These are phyloP conservation scores for Rhynchospora tenuis DNA, from an alignment of 176 grass and related monocot species.

Conservation along the genomic window DNA sequence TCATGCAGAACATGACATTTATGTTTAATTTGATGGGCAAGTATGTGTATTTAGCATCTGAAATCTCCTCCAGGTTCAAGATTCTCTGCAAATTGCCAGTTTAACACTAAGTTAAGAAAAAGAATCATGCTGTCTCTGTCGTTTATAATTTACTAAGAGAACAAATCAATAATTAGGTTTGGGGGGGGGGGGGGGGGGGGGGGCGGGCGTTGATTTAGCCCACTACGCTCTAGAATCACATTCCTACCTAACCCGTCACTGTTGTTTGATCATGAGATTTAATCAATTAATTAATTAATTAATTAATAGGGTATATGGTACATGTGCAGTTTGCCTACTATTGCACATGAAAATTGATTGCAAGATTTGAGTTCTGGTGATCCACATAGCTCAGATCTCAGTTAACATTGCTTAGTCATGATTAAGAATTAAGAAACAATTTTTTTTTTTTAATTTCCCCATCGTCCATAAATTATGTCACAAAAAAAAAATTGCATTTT, in stretches of 20 bases:
- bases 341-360: background rate
- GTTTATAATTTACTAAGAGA: background rate
- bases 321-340: background rate
- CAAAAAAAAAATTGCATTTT: no score
- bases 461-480: background rate
- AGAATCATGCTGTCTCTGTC: slow-evolving; percentile 13
- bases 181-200: no score
- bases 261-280: background rate
- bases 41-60: background rate
- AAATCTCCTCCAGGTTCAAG: background rate
- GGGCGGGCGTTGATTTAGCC: background rate
- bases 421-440: no score
- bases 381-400: no score
- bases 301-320: background rate
- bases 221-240: background rate
- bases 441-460: no score
- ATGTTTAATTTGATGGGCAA: no score
- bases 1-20: no score
- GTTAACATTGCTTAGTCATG: no score
- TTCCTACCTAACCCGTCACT: background rate
- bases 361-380: background rate
- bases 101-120: background rate
- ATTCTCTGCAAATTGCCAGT: background rate
- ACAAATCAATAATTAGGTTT: background rate
- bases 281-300: background rate